These are phyloP conservation scores for Trichosporon faecale DNA, from an alignment of 1,284 basidiomycete species.

Conservation along the genomic window DNA sequence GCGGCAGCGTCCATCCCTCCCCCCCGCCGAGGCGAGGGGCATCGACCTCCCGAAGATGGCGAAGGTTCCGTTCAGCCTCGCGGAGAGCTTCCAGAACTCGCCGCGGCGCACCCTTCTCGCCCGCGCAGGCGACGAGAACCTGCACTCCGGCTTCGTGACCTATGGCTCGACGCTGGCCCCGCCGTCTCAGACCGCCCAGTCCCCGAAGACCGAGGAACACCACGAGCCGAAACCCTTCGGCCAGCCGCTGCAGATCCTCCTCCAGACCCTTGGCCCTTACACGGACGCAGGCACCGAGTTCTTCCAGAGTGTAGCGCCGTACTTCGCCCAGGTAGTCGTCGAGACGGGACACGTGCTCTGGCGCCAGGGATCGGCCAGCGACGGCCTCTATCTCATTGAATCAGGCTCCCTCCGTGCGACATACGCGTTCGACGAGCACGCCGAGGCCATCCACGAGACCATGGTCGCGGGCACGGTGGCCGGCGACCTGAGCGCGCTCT, in stretches of 20 bases:
- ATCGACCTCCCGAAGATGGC: constrained; percentile 45
- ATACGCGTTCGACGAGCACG: constrained; percentile 70
- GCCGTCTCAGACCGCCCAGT: neutral
- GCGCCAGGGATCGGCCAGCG: constrained; percentile 68
- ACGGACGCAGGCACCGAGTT: constrained; percentile 47
- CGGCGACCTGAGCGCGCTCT: constrained; percentile 79
- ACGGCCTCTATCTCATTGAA: constrained; percentile 83
- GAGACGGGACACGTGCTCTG: constrained; percentile 68
- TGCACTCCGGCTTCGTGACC: constrained; percentile 25
- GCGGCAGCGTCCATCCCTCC: constrained; percentile 22
- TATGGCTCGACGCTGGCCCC: neutral
- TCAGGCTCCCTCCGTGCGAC: constrained; percentile 75
- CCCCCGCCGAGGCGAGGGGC: constrained; percentile 14
- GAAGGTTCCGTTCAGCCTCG: constrained; percentile 52
- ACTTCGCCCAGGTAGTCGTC: constrained; percentile 63
- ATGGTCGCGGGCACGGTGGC: constrained; percentile 91
- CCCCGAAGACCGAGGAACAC: neutral
- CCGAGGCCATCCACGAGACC: constrained; percentile 68
- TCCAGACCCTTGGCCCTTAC: constrained; percentile 72
- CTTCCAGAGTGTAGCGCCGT: constrained; percentile 59
- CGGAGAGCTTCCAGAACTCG: constrained; percentile 65
- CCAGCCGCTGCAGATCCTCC: constrained; percentile 57
- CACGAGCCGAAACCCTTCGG: constrained; percentile 20
- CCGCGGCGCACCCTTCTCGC: constrained; percentile 72
- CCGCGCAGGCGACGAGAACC: constrained; percentile 64